These are phyloP conservation scores for Aspergillus ochraceoroseus DNA, from an alignment of 2,329 filamentous ascomycete species.

Conservation along the genomic window DNA sequence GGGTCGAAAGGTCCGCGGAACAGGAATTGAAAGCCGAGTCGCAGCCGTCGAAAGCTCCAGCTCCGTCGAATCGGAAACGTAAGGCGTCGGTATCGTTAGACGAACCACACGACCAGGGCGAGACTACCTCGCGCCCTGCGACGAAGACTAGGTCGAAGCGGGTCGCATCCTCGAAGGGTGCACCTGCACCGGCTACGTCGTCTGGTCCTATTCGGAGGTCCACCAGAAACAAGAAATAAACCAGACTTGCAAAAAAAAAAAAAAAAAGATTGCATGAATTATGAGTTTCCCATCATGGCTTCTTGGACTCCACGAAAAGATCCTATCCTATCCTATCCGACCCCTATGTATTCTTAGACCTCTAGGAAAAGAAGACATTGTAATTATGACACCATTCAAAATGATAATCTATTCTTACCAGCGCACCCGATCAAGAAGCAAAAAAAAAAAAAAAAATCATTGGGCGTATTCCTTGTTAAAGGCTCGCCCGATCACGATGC, in stretches of 20 bases:
- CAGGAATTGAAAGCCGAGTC: not conserved
- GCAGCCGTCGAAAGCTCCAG: too few species aligned
- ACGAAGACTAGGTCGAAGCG: conserved; percentile 23
- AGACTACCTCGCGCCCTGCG: conserved; percentile 1
- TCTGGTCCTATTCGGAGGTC: conserved; percentile 28
- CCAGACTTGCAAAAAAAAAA: too few species aligned
- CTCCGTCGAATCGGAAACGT: conserved; percentile 20
- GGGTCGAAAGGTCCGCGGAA: too few species aligned
- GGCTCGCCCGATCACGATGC: conserved; percentile 88
- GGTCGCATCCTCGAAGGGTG: conserved; percentile 23
- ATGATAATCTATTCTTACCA: not conserved
- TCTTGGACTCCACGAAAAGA: conserved; percentile 9
- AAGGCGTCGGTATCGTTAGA: conserved; percentile 21
- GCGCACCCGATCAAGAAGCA: too few species aligned
- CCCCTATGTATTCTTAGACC: conserved; percentile 11
- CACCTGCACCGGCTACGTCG: conserved; percentile 14
- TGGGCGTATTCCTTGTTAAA: conserved; percentile 78
- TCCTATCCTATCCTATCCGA: too few species aligned
- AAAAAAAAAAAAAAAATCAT: too few species aligned
- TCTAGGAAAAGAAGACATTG: conserved; percentile 3
- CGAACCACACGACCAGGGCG: conserved; percentile 1
- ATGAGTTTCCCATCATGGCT: not conserved
- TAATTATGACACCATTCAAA: conserved; percentile 6
- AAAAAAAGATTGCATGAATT: conserved; percentile 3
- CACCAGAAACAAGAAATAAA: conserved; percentile 26